These are phyloP conservation scores for Xylaria flabelliformis DNA, from an alignment of 495 filamentous ascomycete species.

Conservation along the genomic window DNA sequence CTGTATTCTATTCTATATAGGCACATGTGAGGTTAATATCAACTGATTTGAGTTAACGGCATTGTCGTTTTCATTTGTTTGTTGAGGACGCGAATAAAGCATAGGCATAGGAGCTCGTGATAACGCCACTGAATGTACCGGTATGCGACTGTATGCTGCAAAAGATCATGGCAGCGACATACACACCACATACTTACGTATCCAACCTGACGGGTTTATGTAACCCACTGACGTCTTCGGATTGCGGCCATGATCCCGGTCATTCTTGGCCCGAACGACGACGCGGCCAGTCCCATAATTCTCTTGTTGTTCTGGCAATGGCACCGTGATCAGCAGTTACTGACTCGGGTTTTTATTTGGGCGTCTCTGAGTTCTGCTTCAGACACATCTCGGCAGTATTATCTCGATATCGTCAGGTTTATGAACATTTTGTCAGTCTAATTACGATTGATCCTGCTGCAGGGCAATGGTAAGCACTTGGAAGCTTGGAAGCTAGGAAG, in stretches of 20 bases:
- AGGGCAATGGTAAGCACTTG: constrained; percentile 15
- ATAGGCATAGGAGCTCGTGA: neutral
- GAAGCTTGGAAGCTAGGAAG: neutral
- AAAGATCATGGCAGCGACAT: neutral
- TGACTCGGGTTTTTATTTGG: constrained; percentile 19
- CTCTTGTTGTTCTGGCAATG: constrained; percentile 8
- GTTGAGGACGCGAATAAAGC: neutral
- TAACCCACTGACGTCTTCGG: constrained; percentile 11
- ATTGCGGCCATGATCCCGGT: constrained; percentile 6
- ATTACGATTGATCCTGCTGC: constrained; percentile 10
- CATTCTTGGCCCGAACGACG: constrained; percentile 17
- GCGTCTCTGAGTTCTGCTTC: neutral
- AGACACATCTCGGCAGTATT: neutral
- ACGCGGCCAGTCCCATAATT: constrained; percentile 20
- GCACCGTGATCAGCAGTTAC: neutral
- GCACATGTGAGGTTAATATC: neutral
- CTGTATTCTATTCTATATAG: neutral
- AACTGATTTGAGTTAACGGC: neutral
- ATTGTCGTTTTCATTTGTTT: neutral
- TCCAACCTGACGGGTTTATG: neutral
- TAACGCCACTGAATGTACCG: neutral
- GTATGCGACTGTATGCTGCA: neutral
- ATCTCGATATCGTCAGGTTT: neutral
- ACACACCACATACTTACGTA: constrained; percentile 2
- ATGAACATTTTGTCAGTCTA: neutral